A percentile compares a stretch with the other conserved stretches of the same genome.
These are phyloP conservation scores for Peronospora farinosa DNA, from an alignment of 352 stramenopile genomes.

Conservation along the genomic window DNA sequence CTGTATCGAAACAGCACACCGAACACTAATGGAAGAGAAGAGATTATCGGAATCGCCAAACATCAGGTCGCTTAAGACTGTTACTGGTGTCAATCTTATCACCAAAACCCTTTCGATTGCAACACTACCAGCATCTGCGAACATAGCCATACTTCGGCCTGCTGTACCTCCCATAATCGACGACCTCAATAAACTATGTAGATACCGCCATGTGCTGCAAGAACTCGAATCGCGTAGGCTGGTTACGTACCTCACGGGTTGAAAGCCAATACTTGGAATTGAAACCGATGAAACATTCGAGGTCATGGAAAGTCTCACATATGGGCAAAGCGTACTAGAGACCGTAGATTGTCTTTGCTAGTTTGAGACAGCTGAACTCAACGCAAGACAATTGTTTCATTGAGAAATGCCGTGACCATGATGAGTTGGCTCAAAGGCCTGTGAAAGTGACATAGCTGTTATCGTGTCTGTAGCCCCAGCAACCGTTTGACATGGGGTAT, in stretches of 20 bases:
- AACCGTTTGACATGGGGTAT: constrained; percentile 20
- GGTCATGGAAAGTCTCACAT: too few relatives aligned
- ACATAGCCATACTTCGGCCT: constrained; percentile 61
- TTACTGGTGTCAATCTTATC: constrained; percentile 17
- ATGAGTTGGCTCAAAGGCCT: too few relatives aligned
- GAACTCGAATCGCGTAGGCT: constrained; percentile 49
- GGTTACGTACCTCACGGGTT: too few relatives aligned
- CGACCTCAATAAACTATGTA: constrained; percentile 34
- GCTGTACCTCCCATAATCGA: constrained; percentile 58
- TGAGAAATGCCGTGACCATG: too few relatives aligned
- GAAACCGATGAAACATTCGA: too few relatives aligned
- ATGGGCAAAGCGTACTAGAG: too few relatives aligned
- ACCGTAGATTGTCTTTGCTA: too few relatives aligned
- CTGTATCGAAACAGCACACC: constrained; percentile 22
- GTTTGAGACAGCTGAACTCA: too few relatives aligned
- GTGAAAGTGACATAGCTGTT: constrained; percentile 76
- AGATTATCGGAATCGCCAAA: constrained; percentile 17
- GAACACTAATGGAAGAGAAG: constrained; percentile 15
- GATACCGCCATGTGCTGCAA: constrained; percentile 40
- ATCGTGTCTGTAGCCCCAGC: constrained; percentile 54
- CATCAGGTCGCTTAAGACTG: constrained; percentile 26
- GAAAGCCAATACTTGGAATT: too few relatives aligned
- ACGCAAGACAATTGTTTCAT: too few relatives aligned
- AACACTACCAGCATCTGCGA: constrained; percentile 52
- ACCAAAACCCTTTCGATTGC: constrained; percentile 43